These are phyloP conservation scores for Nepenthes gracilis DNA, from an alignment of 148 eudicot genomes.

Conservation along the genomic window DNA sequence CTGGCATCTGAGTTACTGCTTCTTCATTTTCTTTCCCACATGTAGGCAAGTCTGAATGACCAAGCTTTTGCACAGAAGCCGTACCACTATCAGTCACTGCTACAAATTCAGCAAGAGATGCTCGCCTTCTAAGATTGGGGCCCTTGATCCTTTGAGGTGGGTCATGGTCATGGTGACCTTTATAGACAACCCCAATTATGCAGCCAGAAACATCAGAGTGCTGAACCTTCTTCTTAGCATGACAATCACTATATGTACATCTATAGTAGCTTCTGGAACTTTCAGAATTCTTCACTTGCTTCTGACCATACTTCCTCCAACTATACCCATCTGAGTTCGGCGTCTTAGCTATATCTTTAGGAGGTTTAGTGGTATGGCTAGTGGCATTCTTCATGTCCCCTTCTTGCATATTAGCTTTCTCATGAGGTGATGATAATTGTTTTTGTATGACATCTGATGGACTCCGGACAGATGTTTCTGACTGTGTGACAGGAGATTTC, in stretches of 20 bases:
- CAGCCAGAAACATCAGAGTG: conserved; percentile 39
- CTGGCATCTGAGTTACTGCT: conserved; percentile 7
- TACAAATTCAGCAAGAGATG: conserved; percentile 9
- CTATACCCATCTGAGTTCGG: conserved; percentile 48
- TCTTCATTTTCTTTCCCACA: conserved; percentile 17
- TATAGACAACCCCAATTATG: conserved; percentile 43
- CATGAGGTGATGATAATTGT: conserved; percentile 7
- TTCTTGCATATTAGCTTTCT: conserved; percentile 8
- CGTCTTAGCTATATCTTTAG: conserved; percentile 17
- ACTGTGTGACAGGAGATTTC: conserved; percentile 15
- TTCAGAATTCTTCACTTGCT: conserved; percentile 76
- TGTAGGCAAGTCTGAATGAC: conserved; percentile 10
- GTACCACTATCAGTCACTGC: conserved; percentile 2
- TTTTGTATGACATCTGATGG: conserved; percentile 11
- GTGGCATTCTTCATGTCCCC: conserved; percentile 9
- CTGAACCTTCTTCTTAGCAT: conserved; percentile 69
- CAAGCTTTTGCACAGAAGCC: conserved; percentile 11
- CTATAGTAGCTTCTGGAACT: conserved; percentile 75
- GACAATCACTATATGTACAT: conserved; percentile 51
- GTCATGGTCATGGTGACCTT: conserved; percentile 66
- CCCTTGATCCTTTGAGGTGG: conserved; percentile 42
- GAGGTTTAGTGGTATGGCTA: conserved; percentile 10
- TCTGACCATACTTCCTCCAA: conserved; percentile 92
- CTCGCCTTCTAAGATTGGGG: conserved; percentile 25
- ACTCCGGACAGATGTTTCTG: conserved; percentile 17